A percentile compares a stretch with the other conserved stretches of the same genome.
These are phyloP conservation scores for Lecanosticta acicola DNA, from an alignment of 2,329 filamentous ascomycete genomes.

Conservation along the genomic window DNA sequence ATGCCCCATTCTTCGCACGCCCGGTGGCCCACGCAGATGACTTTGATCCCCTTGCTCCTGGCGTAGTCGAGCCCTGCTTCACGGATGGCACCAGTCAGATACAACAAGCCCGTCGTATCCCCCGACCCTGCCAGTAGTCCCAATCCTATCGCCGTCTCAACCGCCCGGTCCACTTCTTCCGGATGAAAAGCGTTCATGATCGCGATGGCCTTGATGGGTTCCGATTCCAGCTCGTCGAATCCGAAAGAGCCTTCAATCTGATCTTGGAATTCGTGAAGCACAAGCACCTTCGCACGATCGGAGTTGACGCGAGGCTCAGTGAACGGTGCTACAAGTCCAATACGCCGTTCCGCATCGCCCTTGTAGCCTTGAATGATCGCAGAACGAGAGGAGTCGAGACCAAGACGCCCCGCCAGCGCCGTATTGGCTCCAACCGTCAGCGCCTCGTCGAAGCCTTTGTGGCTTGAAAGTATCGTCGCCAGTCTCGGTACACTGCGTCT, in stretches of 20 bases:
- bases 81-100: constrained; percentile 36
- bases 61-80: constrained; percentile 32
- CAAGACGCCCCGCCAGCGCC: constrained; percentile 30
- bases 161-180: constrained; percentile 34
- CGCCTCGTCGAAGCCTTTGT: constrained; percentile 36
- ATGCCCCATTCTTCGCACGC: constrained; percentile 39
- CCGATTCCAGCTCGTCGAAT: constrained; percentile 19
- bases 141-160: constrained; percentile 25
- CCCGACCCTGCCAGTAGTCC: constrained; percentile 8
- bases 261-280: not conserved
- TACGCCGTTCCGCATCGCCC: constrained; percentile 33
- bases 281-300: not conserved
- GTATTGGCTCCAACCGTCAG: constrained; percentile 38
- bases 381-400: constrained; percentile 23
- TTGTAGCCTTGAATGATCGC: constrained; percentile 37
- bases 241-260: constrained; percentile 2
- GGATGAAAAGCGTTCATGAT: constrained; percentile 40
- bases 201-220: constrained; percentile 18
- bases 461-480: constrained; percentile 27
- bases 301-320: constrained; percentile 1
- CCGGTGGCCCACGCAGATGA: constrained; percentile 36
- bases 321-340: constrained; percentile 34
- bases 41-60: constrained; percentile 30
- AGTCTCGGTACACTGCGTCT: constrained; percentile 1
- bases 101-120: constrained; percentile 30